Conservation (phyloP, 106 monocot genomes). For the Gastrodia elata region DNA sequence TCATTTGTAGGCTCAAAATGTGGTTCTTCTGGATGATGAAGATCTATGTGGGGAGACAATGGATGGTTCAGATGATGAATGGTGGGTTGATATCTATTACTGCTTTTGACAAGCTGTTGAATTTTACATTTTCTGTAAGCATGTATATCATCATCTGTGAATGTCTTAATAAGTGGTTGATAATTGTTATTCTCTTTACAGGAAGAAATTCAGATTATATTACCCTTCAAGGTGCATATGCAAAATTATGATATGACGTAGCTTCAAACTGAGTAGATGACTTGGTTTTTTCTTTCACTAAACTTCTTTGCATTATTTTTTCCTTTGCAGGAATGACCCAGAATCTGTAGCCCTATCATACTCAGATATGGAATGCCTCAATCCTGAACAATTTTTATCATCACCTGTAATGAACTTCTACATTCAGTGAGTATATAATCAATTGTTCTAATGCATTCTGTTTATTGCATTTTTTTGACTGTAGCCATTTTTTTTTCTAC, state of each 20-base stretch:
- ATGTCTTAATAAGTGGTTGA: constrained; percentile 5
- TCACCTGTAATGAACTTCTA: constrained; percentile 95
- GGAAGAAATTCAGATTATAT: constrained; percentile 49
- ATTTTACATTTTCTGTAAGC: not conserved
- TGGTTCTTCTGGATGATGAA: constrained; percentile 29
- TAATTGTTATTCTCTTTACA: constrained; percentile 20
- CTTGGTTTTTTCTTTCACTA: not conserved
- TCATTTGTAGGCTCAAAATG: constrained; percentile 2
- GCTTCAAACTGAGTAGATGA: not conserved
- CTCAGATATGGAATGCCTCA: constrained; percentile 67
- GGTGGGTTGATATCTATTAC: constrained; percentile 17
- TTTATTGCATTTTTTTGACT: not conserved
- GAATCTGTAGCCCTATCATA: constrained; percentile 57
- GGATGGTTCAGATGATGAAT: constrained; percentile 17
- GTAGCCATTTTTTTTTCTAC: not conserved
- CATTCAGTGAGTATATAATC: constrained; percentile 50
- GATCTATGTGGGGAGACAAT: constrained; percentile 8
- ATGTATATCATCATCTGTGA: not conserved
- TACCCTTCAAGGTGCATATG: constrained; percentile 79
- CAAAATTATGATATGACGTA: not conserved
- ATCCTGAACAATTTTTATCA: constrained; percentile 62
- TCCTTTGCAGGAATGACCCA: constrained; percentile 52
- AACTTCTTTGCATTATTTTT: not conserved
- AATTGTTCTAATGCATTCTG: not conserved
- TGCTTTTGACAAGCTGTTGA: not conserved